Conservation (phyloP, 2,329 filamentous ascomycete species). For the Curvularia spicifera region DNA sequence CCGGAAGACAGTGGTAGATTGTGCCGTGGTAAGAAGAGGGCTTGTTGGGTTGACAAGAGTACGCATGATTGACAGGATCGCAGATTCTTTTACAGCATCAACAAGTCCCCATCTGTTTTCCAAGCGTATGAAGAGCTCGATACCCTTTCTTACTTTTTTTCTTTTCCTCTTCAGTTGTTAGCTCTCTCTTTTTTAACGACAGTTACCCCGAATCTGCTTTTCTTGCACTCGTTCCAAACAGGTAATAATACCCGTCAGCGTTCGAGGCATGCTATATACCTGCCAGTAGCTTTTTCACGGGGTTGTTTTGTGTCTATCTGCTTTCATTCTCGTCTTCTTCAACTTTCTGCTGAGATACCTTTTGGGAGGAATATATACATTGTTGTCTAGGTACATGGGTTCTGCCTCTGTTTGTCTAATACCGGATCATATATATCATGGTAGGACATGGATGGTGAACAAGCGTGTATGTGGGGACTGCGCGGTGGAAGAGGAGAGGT, state of each 20-base stretch:
- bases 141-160: slow-evolving; percentile 33
- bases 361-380: slow-evolving; percentile 18
- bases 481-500: neutral
- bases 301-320: slow-evolving; percentile 9
- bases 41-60: neutral
- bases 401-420: neutral
- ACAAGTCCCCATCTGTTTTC: slow-evolving; percentile 26
- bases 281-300: slow-evolving; percentile 9
- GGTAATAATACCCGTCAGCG: slow-evolving; percentile 35
- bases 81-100: slow-evolving; percentile 19
- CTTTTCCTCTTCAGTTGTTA: neutral
- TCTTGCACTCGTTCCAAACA: slow-evolving; percentile 1
- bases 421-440: neutral
- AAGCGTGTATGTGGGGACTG: neutral
- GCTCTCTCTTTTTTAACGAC: slow-evolving; percentile 5
- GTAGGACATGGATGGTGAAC: neutral
- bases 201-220: slow-evolving; percentile 12
- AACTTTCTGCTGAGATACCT: slow-evolving; percentile 17
- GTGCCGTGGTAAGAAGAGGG: slow-evolving; percentile 21
- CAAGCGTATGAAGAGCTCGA: slow-evolving; percentile 36
- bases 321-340: neutral
- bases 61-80: neutral
- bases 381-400: slow-evolving; percentile 15
- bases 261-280: neutral
- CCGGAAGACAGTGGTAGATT: slow-evolving; percentile 26